Evolutionary conservation across 2,329 filamentous ascomycete species (phyloP).

Genomic region (Arthroderma sp.): DNA sequence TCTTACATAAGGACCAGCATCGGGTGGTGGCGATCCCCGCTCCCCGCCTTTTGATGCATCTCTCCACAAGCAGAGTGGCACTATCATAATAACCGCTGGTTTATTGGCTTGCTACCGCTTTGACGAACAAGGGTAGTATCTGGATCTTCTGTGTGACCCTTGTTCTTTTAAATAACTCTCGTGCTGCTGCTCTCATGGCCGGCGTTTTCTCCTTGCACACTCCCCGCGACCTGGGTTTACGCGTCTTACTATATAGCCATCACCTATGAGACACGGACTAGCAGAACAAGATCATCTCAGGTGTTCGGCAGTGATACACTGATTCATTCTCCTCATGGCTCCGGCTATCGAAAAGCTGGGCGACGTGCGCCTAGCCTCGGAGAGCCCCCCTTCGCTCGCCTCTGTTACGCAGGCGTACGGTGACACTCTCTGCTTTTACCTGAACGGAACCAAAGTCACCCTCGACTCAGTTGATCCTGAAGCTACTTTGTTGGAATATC

Average conservation of each 20-base stretch:
- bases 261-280: no score
- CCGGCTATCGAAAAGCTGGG: constrained; percentile 41
- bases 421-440: constrained; percentile 79
- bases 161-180: no score
- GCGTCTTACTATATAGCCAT: no score
- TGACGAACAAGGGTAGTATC: no score
- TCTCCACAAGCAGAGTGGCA: no score
- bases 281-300: background rate
- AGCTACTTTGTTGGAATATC: constrained; percentile 80
- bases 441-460: constrained; percentile 83
- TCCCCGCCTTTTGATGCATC: background rate
- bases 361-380: constrained; percentile 27
- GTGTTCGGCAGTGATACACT: no score
- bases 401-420: constrained; percentile 65
- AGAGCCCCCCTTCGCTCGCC: constrained; percentile 33
- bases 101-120: no score
- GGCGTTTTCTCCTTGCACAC: no score
- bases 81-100: no score
- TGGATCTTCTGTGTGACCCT: no score
- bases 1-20: constrained; percentile 5
- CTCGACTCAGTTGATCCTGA: constrained; percentile 84
- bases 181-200: no score
- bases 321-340: constrained; percentile 34
- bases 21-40: constrained; percentile 30
- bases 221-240: no score